These are phyloP conservation scores for Endoconidiophora laricicola DNA, from an alignment of 2,329 filamentous ascomycete genomes.

Conservation along the genomic window DNA sequence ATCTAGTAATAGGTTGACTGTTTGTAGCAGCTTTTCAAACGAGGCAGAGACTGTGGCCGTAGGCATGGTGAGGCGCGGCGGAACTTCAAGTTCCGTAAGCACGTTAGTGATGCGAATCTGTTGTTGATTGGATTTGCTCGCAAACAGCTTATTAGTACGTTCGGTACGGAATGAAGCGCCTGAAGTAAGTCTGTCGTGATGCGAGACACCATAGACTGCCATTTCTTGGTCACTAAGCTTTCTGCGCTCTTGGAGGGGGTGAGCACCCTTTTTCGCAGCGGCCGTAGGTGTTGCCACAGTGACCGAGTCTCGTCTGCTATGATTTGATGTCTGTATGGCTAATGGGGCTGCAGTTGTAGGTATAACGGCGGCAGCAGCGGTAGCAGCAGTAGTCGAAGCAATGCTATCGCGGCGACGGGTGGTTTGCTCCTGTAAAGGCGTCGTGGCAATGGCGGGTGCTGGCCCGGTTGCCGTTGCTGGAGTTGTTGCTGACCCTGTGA, in stretches of 20 bases:
- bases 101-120: slow-evolving; percentile 59
- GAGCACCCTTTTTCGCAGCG: slow-evolving; percentile 18
- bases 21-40: slow-evolving; percentile 54
- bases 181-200: slow-evolving; percentile 68
- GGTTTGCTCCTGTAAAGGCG: neutral
- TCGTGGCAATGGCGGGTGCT: neutral
- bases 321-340: slow-evolving; percentile 10
- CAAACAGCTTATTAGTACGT: slow-evolving; percentile 60
- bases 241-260: slow-evolving; percentile 36
- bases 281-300: slow-evolving; percentile 22
- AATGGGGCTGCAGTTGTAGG: slow-evolving; percentile 11
- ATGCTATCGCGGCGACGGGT: slow-evolving; percentile 2
- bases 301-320: slow-evolving; percentile 28
- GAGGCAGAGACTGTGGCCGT: slow-evolving; percentile 53
- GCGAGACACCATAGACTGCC: slow-evolving; percentile 64
- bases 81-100: slow-evolving; percentile 55
- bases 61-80: slow-evolving; percentile 53
- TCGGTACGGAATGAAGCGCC: slow-evolving; percentile 85
- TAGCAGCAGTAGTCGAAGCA: slow-evolving; percentile 15
- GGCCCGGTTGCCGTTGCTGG: neutral
- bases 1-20: slow-evolving; percentile 54
- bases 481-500: neutral
- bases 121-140: slow-evolving; percentile 60
- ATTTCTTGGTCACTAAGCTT: slow-evolving; percentile 63
- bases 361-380: slow-evolving; percentile 16